Evolutionary conservation across 1,284 basidiomycete genomes (phyloP).

Genomic region (Cerrena zonata): DNA sequence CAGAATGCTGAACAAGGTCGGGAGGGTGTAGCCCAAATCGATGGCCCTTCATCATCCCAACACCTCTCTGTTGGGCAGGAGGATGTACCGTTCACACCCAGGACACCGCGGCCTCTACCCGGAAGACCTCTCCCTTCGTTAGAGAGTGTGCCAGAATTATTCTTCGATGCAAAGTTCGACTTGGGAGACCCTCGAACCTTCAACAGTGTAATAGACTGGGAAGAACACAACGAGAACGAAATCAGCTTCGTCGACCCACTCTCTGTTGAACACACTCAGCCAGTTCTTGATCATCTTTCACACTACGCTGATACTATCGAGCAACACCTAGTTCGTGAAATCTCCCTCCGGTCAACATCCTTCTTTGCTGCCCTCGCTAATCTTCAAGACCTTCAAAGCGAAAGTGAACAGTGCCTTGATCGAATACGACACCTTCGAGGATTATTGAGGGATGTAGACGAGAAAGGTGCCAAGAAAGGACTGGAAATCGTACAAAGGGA

Average conservation of each 20-base stretch:
- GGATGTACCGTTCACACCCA: constrained; percentile 24
- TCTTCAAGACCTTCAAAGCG: constrained; percentile 84
- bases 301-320: constrained; percentile 93
- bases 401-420: constrained; percentile 77
- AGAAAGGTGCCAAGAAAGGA: constrained; percentile 71
- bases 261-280: constrained; percentile 60
- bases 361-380: constrained; percentile 97
- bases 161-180: constrained; percentile 77
- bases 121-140: constrained; percentile 59
- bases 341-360: constrained; percentile 82
- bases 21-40: constrained; percentile 41
- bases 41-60: constrained; percentile 28
- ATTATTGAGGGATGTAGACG: constrained; percentile 74
- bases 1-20: constrained; percentile 43
- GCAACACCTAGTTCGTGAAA: constrained; percentile 90
- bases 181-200: constrained; percentile 85
- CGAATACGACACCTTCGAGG: constrained; percentile 71
- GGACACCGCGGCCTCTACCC: constrained; percentile 26
- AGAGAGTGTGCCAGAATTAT: constrained; percentile 73
- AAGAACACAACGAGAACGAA: constrained; percentile 29
- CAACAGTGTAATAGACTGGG: constrained; percentile 74
- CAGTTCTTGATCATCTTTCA: constrained; percentile 86
- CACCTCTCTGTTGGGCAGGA: constrained; percentile 14
- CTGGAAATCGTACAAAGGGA: constrained; percentile 69
- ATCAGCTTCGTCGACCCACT: constrained; percentile 44